These are phyloP conservation scores for Cyathus striatus DNA, from an alignment of 768 basidiomycete species.

Conservation along the genomic window DNA sequence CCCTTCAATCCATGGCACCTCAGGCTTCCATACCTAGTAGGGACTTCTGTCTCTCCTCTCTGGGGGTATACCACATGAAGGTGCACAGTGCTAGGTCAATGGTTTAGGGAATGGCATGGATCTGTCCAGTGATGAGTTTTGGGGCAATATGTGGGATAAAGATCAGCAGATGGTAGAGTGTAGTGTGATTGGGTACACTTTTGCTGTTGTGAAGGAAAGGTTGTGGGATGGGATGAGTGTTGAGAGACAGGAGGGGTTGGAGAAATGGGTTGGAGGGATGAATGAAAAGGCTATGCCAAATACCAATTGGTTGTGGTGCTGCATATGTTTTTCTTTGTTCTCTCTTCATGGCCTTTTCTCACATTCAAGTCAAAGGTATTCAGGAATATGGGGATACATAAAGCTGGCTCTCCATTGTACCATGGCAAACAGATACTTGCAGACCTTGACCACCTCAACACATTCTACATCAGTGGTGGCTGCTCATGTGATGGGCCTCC, in stretches of 20 bases:
- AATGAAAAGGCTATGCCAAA: constrained; percentile 83
- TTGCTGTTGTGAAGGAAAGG: constrained; percentile 60
- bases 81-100: constrained; percentile 54
- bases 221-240: constrained; percentile 58
- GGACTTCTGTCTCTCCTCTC: constrained; percentile 62
- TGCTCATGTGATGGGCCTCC: constrained; percentile 79
- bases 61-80: constrained; percentile 58
- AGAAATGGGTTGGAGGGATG: constrained; percentile 67
- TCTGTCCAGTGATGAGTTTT: constrained; percentile 62
- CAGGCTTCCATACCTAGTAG: too few species aligned
- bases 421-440: constrained; percentile 61
- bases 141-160: constrained; percentile 70
- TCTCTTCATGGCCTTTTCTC: too few species aligned
- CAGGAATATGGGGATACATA: constrained; percentile 66
- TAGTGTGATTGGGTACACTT: constrained; percentile 67
- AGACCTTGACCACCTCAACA: constrained; percentile 72
- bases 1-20: too few species aligned
- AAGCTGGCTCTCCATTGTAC: constrained; percentile 53
- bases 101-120: constrained; percentile 70
- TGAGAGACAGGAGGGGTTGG: constrained; percentile 51
- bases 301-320: constrained; percentile 83
- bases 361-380: constrained; percentile 49
- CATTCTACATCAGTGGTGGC: constrained; percentile 71
- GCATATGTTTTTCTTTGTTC: constrained; percentile 31
- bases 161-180: constrained; percentile 84